These are phyloP conservation scores for Cercis canadensis DNA, from an alignment of 306 rosid species.

Conservation along the genomic window DNA sequence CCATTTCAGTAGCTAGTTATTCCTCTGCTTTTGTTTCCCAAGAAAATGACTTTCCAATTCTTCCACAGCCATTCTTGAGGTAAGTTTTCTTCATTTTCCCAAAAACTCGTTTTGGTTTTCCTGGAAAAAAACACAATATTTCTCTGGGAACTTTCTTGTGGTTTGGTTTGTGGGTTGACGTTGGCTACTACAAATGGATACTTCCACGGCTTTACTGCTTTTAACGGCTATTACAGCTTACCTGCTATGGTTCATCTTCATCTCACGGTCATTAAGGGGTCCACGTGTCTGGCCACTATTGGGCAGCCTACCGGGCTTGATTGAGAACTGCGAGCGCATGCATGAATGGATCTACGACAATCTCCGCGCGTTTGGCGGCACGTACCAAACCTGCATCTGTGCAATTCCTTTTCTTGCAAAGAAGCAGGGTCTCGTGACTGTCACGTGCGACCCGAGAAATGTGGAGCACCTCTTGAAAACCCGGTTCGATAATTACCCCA, in stretches of 20 bases:
- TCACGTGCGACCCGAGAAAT: slow-evolving; percentile 93
- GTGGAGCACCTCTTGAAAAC: slow-evolving; percentile 83
- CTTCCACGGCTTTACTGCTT: slow-evolving; percentile 64
- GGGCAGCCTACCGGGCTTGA: slow-evolving; percentile 86
- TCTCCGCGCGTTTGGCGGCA: slow-evolving; percentile 92
- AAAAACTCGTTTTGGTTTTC: no score
- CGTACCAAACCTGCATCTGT: slow-evolving; percentile 98
- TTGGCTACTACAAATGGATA: slow-evolving; percentile 58
- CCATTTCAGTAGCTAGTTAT: slow-evolving; percentile 5
- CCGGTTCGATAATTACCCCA: slow-evolving; percentile 91
- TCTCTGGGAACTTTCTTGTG: slow-evolving; percentile 30
- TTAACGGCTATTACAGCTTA: slow-evolving; percentile 79
- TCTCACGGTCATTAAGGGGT: slow-evolving; percentile 83
- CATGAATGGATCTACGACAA: slow-evolving; percentile 96
- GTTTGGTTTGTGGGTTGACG: slow-evolving; percentile 17
- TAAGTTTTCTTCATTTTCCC: slow-evolving; percentile 22
- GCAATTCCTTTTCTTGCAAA: slow-evolving; percentile 84
- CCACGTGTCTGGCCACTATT: slow-evolving; percentile 91
- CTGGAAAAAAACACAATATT: background rate
- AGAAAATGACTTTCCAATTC: background rate
- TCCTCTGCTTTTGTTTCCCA: background rate
- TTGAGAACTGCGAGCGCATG: slow-evolving; percentile 82
- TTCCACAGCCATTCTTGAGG: background rate
- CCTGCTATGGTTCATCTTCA: slow-evolving; percentile 82
- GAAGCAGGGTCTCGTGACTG: slow-evolving; percentile 96